Percentiles rank a stretch among this genome's conserved stretches.
Evolutionary conservation across 192 early-diverging fungal species (phyloP).

Genomic region (Coemansia sp.): DNA sequence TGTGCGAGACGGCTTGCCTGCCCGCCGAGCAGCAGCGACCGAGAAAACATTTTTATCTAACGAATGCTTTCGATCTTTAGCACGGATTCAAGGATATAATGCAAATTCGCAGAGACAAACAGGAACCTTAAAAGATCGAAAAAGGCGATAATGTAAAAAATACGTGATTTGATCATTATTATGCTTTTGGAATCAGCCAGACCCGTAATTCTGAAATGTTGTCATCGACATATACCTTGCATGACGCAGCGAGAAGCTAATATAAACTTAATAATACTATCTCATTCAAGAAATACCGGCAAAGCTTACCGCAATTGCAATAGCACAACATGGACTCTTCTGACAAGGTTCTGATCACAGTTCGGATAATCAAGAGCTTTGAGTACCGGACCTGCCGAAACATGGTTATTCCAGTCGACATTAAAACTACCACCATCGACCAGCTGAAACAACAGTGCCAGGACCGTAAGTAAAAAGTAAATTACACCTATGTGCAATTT

Average conservation of each 20-base stretch:
- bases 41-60: conserved; percentile 20
- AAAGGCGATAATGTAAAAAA: background rate
- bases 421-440: conserved; percentile 58
- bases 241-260: background rate
- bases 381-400: conserved; percentile 86
- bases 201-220: background rate
- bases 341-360: conserved; percentile 57
- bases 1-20: background rate
- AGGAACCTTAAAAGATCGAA: background rate
- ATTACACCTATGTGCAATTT: background rate
- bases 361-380: conserved; percentile 86
- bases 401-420: conserved; percentile 72
- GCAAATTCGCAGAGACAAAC: background rate
- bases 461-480: conserved; percentile 13
- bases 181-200: background rate
- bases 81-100: background rate
- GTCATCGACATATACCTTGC: background rate
- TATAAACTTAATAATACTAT: background rate
- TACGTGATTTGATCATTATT: background rate
- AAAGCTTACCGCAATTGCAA: background rate
- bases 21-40: conserved; percentile 2
- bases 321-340: background rate
- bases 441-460: conserved; percentile 40
- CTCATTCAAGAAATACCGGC: background rate
- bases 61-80: background rate